Evolutionary conservation across 768 basidiomycete species (phyloP), one percentile per base, ranked within the genome.

Genomic region (Coprinopsis sp.): DNA sequence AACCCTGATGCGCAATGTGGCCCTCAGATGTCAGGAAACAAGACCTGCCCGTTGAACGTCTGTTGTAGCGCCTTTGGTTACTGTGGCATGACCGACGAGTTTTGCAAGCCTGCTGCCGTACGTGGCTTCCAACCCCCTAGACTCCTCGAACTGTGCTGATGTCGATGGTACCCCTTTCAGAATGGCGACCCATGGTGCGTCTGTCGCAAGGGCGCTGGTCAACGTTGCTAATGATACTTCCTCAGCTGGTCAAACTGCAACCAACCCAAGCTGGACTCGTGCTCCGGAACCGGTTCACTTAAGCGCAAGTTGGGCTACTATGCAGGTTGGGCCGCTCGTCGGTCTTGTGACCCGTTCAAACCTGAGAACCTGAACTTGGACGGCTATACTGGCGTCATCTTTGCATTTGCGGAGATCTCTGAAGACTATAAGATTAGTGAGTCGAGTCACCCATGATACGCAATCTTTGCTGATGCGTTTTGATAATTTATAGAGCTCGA

Each of bases 11-110:
- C 53, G 25, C 53, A 60, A 47, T 60, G 58, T 42, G 56, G 58
- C 16, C 56, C 57, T 6, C 37, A 58, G 37, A 56, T 49, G 16
- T 39, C 34, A 12, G 53, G 50, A 1, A 54, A 58, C 42, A 37
- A 30, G 6, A 56, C 52, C 3, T 60, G 58, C 29, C 57, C 58
- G 7, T 46, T 60, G 28, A 60, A 56, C 14, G 56, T 47, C 1
- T 60, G 58, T 46, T 60, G 58, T 43, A 56, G 56, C 31, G 53
- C 56, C 1, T 58, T 56, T 18, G 58, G 58, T 12, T 60, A 51
- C 38, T 59, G 58, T 33, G 58, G 58, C 3, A 18, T 57, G n/a
- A 59, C 58, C 4, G 44, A 48, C 22, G 58, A 59, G 5, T 59
- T 59, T 38, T 59, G 58, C 25, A 36, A 52, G 2, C 13, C 12